Evolutionary conservation across 139 green algal genomes (phyloP), one percentile per base, ranked within the genome.

Genomic region (Choricystis sp.): DNA sequence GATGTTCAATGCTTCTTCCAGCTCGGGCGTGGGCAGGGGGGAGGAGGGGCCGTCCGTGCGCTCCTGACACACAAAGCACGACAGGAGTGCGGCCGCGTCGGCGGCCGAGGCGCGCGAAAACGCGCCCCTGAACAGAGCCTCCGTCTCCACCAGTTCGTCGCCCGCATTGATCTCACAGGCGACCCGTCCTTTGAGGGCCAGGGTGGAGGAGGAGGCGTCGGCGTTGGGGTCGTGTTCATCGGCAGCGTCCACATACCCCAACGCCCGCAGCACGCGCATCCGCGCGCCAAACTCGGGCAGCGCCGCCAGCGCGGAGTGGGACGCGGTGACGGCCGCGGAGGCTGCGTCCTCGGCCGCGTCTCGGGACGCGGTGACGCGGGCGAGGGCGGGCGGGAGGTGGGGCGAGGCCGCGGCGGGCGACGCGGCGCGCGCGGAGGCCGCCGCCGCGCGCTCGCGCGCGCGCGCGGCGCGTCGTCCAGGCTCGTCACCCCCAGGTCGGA

Each of bases 151-250:
- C 56, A 98, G 81, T 81, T 96, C 89, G 66, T 95, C 84, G 3
- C 87, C 89, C 40, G 74, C 85, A 71, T 94, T 87, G 57, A 98
- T 85, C 74, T 97, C 91, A 67, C 90, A 96, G 49, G 81, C 81
- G 26, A 91, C 88, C 5, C 88, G 70, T 1, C 88, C 89, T 74
- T 94, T 85, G 40, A 52, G 9, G 16, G 40, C 16, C 9, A 52
- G 9, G 9, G 40, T 16, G 9, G 40, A 52, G 9, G 40, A 52
- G 40, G 40, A 9, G 40, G 40, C 9, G 9, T 52, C 40, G 40
- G 9, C 40, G 9, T 16, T 52, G 9, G 40, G 40, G 40, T 9
- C 16, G 9, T 52, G 9, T 52, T 16, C 40, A 16, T 77, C 64
- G 65, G 86, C 81, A 9, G 59, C 52, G 57, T 82, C 76, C 64